phyloP scores from a whole-genome alignment of 371 early-diverging fungal species.

The Dichotomocladium elegans region DNA sequence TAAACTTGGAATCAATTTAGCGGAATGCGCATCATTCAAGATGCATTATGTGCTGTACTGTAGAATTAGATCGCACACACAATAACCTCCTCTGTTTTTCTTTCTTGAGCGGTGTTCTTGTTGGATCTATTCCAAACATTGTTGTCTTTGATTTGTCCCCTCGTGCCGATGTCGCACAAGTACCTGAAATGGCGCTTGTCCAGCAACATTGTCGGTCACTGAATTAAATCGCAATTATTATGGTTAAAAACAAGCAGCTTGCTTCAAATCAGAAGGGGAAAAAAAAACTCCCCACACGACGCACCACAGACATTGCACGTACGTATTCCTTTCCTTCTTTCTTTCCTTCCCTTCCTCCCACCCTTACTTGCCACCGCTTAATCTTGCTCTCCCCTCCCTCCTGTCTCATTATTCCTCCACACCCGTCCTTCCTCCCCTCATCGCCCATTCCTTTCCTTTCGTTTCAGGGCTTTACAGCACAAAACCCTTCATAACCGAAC shows the following conservation, averaged over 20 bases:
- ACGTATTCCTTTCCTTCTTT: background rate
- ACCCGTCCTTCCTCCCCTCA: background rate
- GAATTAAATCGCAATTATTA: background rate
- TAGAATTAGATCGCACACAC: background rate
- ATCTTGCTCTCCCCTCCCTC: background rate
- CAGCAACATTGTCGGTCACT: background rate
- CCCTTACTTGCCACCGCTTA: background rate
- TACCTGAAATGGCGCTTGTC: background rate
- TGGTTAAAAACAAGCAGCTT: too few species aligned
- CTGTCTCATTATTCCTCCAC: background rate
- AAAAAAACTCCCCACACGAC: too few species aligned
- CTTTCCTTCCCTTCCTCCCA: constrained; percentile 2
- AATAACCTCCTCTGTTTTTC: background rate
- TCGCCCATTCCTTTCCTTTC: background rate
- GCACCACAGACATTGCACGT: too few species aligned
- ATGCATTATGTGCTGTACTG: background rate
- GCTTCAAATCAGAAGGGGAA: too few species aligned
- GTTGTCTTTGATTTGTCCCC: too few species aligned
- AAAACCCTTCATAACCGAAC: background rate
- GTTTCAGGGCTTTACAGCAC: background rate
- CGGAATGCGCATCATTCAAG: background rate
- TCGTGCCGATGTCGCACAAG: background rate
- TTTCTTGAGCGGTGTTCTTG: background rate
- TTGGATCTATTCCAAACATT: background rate
- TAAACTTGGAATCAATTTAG: background rate